Evolutionary conservation across 768 basidiomycete species (phyloP), one percentile per base, ranked within the genome.

Genomic region (Boletellus ananas): DNA sequence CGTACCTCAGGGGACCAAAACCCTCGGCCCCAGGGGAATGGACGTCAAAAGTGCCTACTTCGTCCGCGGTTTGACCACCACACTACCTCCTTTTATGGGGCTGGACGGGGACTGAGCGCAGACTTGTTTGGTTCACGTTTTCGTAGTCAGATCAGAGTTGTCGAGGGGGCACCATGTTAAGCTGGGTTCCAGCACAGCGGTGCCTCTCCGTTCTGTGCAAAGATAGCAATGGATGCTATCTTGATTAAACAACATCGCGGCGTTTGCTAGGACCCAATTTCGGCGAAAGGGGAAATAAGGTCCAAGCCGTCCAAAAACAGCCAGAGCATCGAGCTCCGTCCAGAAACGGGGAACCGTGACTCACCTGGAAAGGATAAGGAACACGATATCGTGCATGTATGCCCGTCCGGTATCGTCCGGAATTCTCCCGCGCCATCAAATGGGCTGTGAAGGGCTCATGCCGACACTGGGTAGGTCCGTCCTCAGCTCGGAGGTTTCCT

Each of bases 1-100:
- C 51, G 41, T 53, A 51, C 58, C 51, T 23, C 20, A 14, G 43
- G 16, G 39, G 18, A 37, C 31, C 0, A 41, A 58, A 54, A 13
- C 54, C 64, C 63, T 64, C 64, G 63, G 63, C 51, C 57, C 64
- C 64, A 66, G 23, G 64, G 29, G 64, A 55, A 44, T 33, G 31
- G 43, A 31, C 16, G 13, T 14, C 21, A 34, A 33, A 49, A 38
- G 50, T 37, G 23, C 43, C n/a, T 38, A 51, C 50, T 46, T 52
- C 20, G 13, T 38, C 64, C 55, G 59, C 45, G 51, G 55, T 54
- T 12, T 36, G 49, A 43, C 57, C 54, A 34, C 64, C 64, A 64
- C 63, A 16, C 50, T 64, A 61, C 40, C 63, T 21, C 63, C 56
- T 37, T 57, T 55, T 47, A 51, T 49, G 43, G 49, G 25, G 29